phyloP scores from a whole-genome alignment of 2,329 filamentous ascomycete genomes.

The Hortaea sp. region DNA sequence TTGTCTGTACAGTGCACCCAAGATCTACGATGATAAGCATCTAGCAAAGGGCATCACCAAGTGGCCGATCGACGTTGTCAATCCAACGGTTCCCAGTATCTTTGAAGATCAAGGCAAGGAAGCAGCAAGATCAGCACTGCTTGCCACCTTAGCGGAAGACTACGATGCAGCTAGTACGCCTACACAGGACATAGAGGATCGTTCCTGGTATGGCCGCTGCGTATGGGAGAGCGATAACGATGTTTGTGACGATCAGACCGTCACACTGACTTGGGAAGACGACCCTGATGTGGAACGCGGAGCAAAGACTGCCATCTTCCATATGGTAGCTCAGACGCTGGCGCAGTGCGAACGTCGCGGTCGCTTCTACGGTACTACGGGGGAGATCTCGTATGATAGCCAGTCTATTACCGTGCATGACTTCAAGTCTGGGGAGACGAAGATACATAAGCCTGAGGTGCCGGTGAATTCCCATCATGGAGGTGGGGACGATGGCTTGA shows the following conservation, averaged over 20 bases:
- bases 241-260: constrained; percentile 85
- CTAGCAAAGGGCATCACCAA: constrained; percentile 53
- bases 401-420: constrained; percentile 64
- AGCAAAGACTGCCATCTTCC: constrained; percentile 78
- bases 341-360: constrained; percentile 80
- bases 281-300: constrained; percentile 33
- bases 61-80: constrained; percentile 86
- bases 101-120: constrained; percentile 35
- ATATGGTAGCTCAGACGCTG: constrained; percentile 88
- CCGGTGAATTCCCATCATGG: constrained; percentile 49
- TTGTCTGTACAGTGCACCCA: constrained; percentile 78
- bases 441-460: constrained; percentile 49
- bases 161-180: constrained; percentile 45
- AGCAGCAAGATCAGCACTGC: constrained; percentile 42
- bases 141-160: constrained; percentile 42
- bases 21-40: constrained; percentile 65
- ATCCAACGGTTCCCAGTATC: constrained; percentile 81
- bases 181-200: constrained; percentile 36
- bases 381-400: constrained; percentile 81
- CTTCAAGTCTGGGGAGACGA: constrained; percentile 51
- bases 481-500: constrained; percentile 70
- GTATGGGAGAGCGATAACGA: constrained; percentile 91
- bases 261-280: constrained; percentile 72
- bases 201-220: constrained; percentile 80
- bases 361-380: constrained; percentile 73